Percentiles rank a stretch among this genome's conserved stretches.
Conservation (phyloP, 2,329 filamentous ascomycete species). For the Microsporum audouinii region DNA sequence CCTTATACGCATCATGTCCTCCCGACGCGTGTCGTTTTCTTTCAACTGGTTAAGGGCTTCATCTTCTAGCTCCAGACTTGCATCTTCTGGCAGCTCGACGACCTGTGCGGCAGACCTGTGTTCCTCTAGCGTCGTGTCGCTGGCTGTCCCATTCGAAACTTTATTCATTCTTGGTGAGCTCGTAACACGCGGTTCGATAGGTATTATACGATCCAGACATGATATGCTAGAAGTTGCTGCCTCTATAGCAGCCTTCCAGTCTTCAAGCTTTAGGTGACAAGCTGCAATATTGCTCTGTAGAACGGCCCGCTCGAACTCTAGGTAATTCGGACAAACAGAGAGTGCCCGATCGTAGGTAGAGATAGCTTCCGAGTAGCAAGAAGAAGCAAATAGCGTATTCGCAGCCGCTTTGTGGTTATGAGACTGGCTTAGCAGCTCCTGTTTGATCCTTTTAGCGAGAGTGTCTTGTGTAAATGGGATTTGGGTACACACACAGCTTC, state of each 20-base stretch:
- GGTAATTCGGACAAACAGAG: constrained; percentile 65
- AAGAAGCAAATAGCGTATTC: constrained; percentile 64
- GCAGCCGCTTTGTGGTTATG: constrained; percentile 62
- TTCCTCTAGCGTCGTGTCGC: not conserved
- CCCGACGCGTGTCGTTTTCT: constrained; percentile 37
- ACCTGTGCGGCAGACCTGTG: not conserved
- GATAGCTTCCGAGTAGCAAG: constrained; percentile 65
- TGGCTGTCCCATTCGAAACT: not conserved
- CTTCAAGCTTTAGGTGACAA: constrained; percentile 70
- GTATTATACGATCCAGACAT: constrained; percentile 50
- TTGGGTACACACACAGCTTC: constrained; percentile 28
- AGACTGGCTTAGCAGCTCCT: constrained; percentile 61
- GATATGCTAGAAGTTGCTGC: constrained; percentile 63
- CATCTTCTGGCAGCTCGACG: constrained; percentile 14
- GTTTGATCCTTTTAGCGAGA: constrained; percentile 5
- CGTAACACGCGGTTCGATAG: not conserved
- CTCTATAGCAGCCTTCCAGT: constrained; percentile 74
- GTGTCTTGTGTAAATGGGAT: not conserved
- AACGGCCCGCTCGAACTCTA: constrained; percentile 79
- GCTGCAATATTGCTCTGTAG: constrained; percentile 81
- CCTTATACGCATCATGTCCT: constrained; percentile 64
- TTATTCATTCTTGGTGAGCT: not conserved
- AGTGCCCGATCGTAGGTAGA: constrained; percentile 73
- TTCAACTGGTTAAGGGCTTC: constrained; percentile 34
- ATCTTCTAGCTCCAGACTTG: constrained; percentile 31